A percentile compares a stretch with the other conserved stretches of the same genome.
Conservation (phyloP, 2,329 filamentous ascomycete genomes). For the Neurospora crassa region DNA sequence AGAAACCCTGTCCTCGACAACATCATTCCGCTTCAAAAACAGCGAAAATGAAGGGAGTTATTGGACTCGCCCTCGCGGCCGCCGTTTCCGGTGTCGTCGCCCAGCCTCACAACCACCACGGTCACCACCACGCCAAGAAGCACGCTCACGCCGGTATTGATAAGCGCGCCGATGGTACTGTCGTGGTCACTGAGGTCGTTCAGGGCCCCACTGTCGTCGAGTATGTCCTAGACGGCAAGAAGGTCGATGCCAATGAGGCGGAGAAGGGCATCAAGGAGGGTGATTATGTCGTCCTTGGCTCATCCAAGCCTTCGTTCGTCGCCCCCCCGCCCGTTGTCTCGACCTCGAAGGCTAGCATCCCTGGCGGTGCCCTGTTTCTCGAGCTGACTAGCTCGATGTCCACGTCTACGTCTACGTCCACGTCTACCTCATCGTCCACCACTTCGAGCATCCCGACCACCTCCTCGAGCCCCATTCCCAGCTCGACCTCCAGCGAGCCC, state of each 20-base stretch:
- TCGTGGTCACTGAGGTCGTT: slow-evolving; percentile 28
- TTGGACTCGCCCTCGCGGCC: slow-evolving; percentile 42
- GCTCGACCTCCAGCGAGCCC: slow-evolving; percentile 18
- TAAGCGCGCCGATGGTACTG: slow-evolving; percentile 38
- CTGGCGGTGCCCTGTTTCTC: slow-evolving; percentile 19
- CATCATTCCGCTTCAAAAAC: background rate
- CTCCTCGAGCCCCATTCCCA: background rate
- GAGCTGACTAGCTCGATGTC: slow-evolving; percentile 8
- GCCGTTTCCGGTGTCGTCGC: slow-evolving; percentile 44
- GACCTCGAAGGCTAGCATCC: slow-evolving; percentile 24
- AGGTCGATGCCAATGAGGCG: slow-evolving; percentile 54
- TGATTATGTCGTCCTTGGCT: slow-evolving; percentile 56
- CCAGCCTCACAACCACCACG: slow-evolving; percentile 51
- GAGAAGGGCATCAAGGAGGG: slow-evolving; percentile 63
- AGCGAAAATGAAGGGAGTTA: slow-evolving; percentile 38
- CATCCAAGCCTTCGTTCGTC: slow-evolving; percentile 43
- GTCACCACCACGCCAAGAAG: slow-evolving; percentile 49
- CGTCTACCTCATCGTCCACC: slow-evolving; percentile 16
- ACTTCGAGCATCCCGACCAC: background rate
- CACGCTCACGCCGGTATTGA: slow-evolving; percentile 37
- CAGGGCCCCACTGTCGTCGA: slow-evolving; percentile 55
- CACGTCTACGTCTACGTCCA: slow-evolving; percentile 19
- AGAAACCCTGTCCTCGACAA: background rate
- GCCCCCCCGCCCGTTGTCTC: slow-evolving; percentile 28
- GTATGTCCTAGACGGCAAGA: slow-evolving; percentile 58